Base-by-base conservation (phyloP, 805 yeast species). In the Ogataea siamensis region DNA sequence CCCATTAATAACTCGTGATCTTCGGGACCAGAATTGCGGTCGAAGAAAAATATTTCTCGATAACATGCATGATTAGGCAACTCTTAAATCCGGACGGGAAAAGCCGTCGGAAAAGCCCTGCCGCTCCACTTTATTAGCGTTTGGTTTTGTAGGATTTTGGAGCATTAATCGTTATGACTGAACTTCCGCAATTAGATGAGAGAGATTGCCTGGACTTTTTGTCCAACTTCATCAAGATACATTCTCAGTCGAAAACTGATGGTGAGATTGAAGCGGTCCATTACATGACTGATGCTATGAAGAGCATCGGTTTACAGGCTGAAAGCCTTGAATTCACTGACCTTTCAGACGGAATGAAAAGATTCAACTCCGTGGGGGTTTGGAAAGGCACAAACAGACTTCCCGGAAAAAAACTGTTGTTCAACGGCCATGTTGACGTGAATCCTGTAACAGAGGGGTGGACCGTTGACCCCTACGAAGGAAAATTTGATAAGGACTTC, bases 361-460 rank as follows among this genome's bases (percentile, higher is more conserved):
- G 62, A 15, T 53, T 37, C 36, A 54, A 57, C 32, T 49, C 61
- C 7, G 50, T 57, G 14, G 62, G 62, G 5, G 50, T 52, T 8
- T 57, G 62, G 62, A 41, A 48, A 30, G 62, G 61, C 10, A 51
- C 58, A 4, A 51, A 45, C 8, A 46, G 47, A 30, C 37, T 28
- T 10, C 24, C 24, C 3, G 46, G 49, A 10, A 54, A 48, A 31
- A 53, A 49, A 19, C 47, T 57, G 19, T 49, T 57, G 4, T 57
- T 57, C 51, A 57, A 57, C 32, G 62, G 62, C 16, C 62, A 57
- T 44, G 62, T 57, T 7, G 62, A 57, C 40, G 59, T 54, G 24
- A 57, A 57, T 34, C 62, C 62, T 11, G 58, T 56, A 9, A 49
- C 54, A 8, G 62, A 57, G 34, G 62, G 61, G 9, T 57, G 61